These are phyloP conservation scores for Blastocystis sp. DNA, from an alignment of 352 stramenopile species.

Conservation along the genomic window DNA sequence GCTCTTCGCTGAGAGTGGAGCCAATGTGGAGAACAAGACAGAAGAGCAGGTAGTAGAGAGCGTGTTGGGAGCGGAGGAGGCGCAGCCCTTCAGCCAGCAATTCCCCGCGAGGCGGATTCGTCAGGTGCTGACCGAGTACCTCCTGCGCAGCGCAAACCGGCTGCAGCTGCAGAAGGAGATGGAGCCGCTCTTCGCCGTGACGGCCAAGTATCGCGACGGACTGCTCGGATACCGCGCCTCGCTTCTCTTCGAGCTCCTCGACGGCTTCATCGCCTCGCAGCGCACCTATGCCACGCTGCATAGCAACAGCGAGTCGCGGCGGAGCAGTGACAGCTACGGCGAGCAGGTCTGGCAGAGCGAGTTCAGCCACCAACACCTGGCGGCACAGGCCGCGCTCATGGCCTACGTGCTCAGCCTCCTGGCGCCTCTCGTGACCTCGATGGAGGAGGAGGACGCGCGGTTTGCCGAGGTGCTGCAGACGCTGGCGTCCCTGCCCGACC, in stretches of 20 bases:
- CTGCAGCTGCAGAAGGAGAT: constrained; percentile 71
- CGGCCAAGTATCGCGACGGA: constrained; percentile 79
- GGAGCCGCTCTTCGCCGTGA: constrained; percentile 77
- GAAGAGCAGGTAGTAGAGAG: not conserved
- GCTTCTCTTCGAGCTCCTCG: constrained; percentile 69
- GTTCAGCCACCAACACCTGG: constrained; percentile 54
- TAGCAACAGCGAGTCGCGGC: not conserved
- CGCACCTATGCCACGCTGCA: constrained; percentile 4
- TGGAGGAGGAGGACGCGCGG: constrained; percentile 73
- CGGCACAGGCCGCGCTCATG: constrained; percentile 76
- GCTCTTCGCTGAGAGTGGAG: not conserved
- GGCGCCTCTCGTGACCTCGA: constrained; percentile 76
- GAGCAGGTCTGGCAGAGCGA: constrained; percentile 15
- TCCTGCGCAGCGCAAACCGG: constrained; percentile 73
- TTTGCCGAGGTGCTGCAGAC: constrained; percentile 82
- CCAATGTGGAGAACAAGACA: too few species aligned
- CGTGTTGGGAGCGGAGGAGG: constrained; percentile 6
- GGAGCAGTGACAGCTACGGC: constrained; percentile 9
- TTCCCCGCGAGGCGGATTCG: constrained; percentile 72
- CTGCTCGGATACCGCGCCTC: constrained; percentile 69
- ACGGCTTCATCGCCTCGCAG: constrained; percentile 65
- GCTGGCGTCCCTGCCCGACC: constrained; percentile 77
- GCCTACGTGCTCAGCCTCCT: constrained; percentile 79
- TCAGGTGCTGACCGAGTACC: constrained; percentile 71
- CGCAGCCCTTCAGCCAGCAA: constrained; percentile 35